Conservation (phyloP, 2,329 filamentous ascomycete species). For the Alternaria arborescens region DNA sequence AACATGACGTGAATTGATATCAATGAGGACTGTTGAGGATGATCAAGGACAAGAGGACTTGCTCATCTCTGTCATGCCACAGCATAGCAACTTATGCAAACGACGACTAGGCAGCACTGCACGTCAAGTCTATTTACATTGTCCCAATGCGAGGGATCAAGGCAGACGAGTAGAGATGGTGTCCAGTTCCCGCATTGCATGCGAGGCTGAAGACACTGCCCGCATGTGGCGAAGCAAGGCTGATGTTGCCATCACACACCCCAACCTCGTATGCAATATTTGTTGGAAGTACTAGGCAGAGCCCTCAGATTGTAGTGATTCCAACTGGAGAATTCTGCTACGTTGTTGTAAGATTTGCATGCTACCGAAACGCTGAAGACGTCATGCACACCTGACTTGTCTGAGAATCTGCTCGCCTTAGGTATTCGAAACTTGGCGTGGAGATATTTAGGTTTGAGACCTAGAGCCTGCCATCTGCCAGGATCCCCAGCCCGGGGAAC, state of each 20-base stretch:
- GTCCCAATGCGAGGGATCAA: not conserved
- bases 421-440: constrained; percentile 6
- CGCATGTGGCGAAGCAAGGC: not conserved
- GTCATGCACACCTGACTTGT: not conserved
- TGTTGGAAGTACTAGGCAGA: not conserved
- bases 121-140: not conserved
- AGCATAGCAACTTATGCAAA: not conserved
- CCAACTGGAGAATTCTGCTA: not conserved
- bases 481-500: constrained; percentile 5
- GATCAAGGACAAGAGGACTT: not conserved
- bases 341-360: not conserved
- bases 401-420: constrained; percentile 12
- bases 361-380: constrained; percentile 1
- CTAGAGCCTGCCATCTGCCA: constrained; percentile 1
- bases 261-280: not conserved
- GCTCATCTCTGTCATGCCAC: not conserved
- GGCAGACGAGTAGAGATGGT: not conserved
- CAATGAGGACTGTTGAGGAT: not conserved
- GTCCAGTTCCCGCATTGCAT: not conserved
- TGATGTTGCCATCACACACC: not conserved
- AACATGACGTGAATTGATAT: not conserved
- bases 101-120: not conserved
- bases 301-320: not conserved
- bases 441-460: not conserved
- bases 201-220: not conserved